These are phyloP conservation scores for Cadophora luteo-olivacea DNA, from an alignment of 2,329 filamentous ascomycete species.

Conservation along the genomic window DNA sequence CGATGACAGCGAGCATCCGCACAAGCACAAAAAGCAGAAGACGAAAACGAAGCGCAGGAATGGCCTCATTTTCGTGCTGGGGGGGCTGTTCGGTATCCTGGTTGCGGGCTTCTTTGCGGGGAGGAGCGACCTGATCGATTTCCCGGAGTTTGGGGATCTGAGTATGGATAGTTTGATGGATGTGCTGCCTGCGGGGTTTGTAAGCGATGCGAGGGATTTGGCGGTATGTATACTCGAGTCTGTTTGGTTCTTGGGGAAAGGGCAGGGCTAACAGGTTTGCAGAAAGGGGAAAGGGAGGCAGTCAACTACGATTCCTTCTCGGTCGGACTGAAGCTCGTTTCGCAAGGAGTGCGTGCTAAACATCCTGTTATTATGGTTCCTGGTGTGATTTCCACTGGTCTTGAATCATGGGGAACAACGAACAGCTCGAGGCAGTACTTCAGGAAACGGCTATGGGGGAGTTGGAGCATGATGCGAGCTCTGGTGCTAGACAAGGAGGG, in stretches of 20 bases:
- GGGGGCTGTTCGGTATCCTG: constrained; percentile 89
- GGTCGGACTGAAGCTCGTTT: constrained; percentile 81
- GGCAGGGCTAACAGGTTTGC: constrained; percentile 9
- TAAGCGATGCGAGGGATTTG: constrained; percentile 85
- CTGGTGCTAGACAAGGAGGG: constrained; percentile 89
- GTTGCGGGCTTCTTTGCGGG: constrained; percentile 89
- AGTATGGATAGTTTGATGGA: constrained; percentile 89
- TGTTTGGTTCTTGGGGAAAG: constrained; percentile 8
- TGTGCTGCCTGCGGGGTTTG: constrained; percentile 82
- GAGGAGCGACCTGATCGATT: constrained; percentile 86
- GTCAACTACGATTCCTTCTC: constrained; percentile 94
- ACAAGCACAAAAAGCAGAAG: constrained; percentile 33
- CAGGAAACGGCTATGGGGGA: constrained; percentile 92
- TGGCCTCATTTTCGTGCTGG: constrained; percentile 84
- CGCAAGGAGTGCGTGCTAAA: constrained; percentile 80
- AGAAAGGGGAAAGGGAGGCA: constrained; percentile 86
- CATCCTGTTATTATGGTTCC: constrained; percentile 97
- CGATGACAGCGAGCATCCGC: constrained; percentile 17
- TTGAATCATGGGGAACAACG: constrained; percentile 95
- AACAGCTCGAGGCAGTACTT: constrained; percentile 89
- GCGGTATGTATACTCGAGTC: constrained; percentile 59
- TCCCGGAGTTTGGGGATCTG: constrained; percentile 72
- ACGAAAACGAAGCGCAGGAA: constrained; percentile 63
- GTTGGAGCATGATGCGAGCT: constrained; percentile 98
- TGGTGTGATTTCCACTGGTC: constrained; percentile 94